phyloP scores from a whole-genome alignment of 2,329 filamentous ascomycete species.

The Colletotrichum neosansevieriae region DNA sequence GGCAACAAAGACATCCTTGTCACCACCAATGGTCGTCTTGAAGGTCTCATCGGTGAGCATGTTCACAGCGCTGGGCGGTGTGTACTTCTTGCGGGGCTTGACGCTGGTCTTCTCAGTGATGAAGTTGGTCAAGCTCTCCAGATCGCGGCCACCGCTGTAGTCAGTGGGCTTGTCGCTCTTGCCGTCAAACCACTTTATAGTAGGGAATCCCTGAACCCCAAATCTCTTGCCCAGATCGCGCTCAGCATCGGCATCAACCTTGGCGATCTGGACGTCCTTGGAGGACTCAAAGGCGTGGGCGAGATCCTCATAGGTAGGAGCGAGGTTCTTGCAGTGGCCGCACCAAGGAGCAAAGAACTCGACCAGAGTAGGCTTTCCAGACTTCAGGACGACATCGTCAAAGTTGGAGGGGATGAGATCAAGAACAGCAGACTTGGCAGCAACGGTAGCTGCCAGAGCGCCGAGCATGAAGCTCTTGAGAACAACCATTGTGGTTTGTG shows the following conservation, averaged over 20 bases:
- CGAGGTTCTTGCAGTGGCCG: slow-evolving; percentile 98
- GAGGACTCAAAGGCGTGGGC: slow-evolving; percentile 79
- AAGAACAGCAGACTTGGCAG: slow-evolving; percentile 84
- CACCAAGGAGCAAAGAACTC: slow-evolving; percentile 99
- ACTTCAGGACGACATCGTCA: slow-evolving; percentile 88
- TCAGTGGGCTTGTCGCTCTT: slow-evolving; percentile 88
- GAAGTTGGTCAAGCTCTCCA: slow-evolving; percentile 86
- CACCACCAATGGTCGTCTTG: slow-evolving; percentile 79
- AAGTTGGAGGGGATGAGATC: slow-evolving; percentile 94
- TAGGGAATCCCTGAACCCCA: slow-evolving; percentile 94
- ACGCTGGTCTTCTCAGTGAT: slow-evolving; percentile 88
- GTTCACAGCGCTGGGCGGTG: slow-evolving; percentile 79
- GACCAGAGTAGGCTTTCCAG: slow-evolving; percentile 93
- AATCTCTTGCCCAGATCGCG: slow-evolving; percentile 86
- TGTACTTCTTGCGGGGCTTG: slow-evolving; percentile 81
- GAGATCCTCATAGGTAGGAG: slow-evolving; percentile 94
- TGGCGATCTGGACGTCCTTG: slow-evolving; percentile 84
- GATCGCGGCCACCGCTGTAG: slow-evolving; percentile 87
- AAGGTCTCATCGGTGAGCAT: slow-evolving; percentile 86
- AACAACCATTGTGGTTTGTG: slow-evolving; percentile 61
- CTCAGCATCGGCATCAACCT: slow-evolving; percentile 95
- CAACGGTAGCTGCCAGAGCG: slow-evolving; percentile 65
- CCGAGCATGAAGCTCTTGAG: slow-evolving; percentile 71
- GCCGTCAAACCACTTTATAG: slow-evolving; percentile 97
- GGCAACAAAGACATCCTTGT: slow-evolving; percentile 92